Evolutionary conservation across 768 basidiomycete genomes (phyloP).

Genomic region (Podaxis carcinomalis): DNA sequence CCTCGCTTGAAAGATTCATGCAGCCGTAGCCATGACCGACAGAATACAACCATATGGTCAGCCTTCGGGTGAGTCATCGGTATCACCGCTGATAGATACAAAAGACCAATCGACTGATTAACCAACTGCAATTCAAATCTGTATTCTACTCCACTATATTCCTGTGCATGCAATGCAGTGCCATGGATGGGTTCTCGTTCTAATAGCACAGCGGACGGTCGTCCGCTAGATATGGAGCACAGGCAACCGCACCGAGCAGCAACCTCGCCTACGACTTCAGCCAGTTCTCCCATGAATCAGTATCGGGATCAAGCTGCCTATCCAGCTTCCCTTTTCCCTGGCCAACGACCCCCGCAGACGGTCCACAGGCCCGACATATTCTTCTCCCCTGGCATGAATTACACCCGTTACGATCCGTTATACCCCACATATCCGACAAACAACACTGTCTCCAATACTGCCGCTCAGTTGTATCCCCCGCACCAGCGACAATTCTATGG

Average conservation of each 20-base stretch:
- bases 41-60: not conserved
- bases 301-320: slow-evolving; percentile 13
- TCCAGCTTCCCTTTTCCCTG: slow-evolving; percentile 23
- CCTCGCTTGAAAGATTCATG: not conserved
- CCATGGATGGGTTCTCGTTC: not conserved
- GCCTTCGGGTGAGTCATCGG: not conserved
- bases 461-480: slow-evolving; percentile 28
- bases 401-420: not conserved
- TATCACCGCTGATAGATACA: not conserved
- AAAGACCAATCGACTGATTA: not conserved
- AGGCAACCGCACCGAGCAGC: slow-evolving; percentile 10
- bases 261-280: slow-evolving; percentile 7
- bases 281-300: slow-evolving; percentile 1
- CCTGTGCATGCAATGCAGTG: not conserved
- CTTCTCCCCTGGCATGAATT: slow-evolving; percentile 15
- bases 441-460: slow-evolving; percentile 11
- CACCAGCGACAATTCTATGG: slow-evolving; percentile 27
- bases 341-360: slow-evolving; percentile 24
- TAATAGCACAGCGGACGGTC: not conserved
- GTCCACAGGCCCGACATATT: slow-evolving; percentile 28
- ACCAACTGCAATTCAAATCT: not conserved
- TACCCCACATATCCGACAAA: slow-evolving; percentile 12
- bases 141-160: not conserved
- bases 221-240: not conserved
- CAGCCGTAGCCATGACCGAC: not conserved